Evolutionary conservation across 371 early-diverging fungal genomes (phyloP).

Genomic region (Apophysomyces trapeziformis): DNA sequence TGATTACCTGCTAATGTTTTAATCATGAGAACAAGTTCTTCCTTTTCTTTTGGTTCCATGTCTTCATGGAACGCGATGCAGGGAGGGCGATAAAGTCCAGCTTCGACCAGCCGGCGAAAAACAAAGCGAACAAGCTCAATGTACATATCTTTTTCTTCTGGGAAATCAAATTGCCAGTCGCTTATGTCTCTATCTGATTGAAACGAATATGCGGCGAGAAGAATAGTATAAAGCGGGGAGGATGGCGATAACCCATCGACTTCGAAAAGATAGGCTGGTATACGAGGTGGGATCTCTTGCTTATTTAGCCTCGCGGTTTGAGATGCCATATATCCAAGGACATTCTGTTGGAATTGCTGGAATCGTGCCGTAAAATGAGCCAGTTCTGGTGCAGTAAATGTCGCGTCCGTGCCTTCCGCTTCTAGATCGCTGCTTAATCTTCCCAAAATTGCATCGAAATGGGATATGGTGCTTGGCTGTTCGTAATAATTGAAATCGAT

Average conservation of each 20-base stretch:
- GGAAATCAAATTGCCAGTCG: conserved; percentile 62
- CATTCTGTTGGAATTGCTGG: conserved; percentile 66
- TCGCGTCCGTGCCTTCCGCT: conserved; percentile 37
- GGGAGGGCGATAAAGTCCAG: conserved; percentile 43
- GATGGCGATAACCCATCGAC: conserved; percentile 32
- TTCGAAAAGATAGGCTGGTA: conserved; percentile 60
- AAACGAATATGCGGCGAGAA: conserved; percentile 60
- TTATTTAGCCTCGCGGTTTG: conserved; percentile 25
- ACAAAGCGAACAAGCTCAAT: conserved; percentile 50
- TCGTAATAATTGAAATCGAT: conserved; percentile 55
- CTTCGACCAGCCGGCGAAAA: conserved; percentile 34
- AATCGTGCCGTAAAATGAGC: conserved; percentile 58
- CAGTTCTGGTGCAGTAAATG: conserved; percentile 59
- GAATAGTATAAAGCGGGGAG: conserved; percentile 52
- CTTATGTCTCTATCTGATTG: conserved; percentile 48
- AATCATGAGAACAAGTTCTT: conserved; percentile 39
- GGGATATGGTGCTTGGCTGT: conserved; percentile 55
- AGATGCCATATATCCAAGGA: conserved; percentile 44
- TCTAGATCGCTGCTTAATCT: conserved; percentile 50
- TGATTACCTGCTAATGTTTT: conserved; percentile 55
- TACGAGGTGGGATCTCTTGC: conserved; percentile 37
- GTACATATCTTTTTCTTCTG: conserved; percentile 40
- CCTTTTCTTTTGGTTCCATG: conserved; percentile 45
- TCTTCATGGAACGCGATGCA: conserved; percentile 53
- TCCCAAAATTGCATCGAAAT: conserved; percentile 56